Percentiles rank a stretch among this genome's conserved stretches.
These are phyloP conservation scores for Hypoxylon sp. DNA, from an alignment of 2,329 filamentous ascomycete species.

Conservation along the genomic window DNA sequence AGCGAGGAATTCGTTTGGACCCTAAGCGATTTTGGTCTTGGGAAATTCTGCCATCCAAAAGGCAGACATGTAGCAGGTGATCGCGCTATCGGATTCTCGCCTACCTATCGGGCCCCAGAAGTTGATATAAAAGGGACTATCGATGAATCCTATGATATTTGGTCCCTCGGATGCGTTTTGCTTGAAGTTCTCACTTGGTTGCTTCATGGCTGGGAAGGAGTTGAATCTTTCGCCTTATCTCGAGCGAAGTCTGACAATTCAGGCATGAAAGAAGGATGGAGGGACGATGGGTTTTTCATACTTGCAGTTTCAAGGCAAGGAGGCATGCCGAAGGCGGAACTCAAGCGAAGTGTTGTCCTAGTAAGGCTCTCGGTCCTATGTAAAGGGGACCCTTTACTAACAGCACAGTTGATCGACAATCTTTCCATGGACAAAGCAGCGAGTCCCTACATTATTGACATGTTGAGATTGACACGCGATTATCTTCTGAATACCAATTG, in stretches of 20 bases:
- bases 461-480: slow-evolving; percentile 15
- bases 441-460: slow-evolving; percentile 16
- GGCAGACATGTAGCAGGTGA: too few species aligned
- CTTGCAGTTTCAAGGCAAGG: not conserved
- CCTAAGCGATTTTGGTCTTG: slow-evolving; percentile 28
- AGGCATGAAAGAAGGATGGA: not conserved
- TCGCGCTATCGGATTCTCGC: too few species aligned
- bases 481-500: slow-evolving; percentile 29
- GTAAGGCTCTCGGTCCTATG: slow-evolving; percentile 5
- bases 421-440: slow-evolving; percentile 1
- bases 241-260: not conserved
- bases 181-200: slow-evolving; percentile 16
- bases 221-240: slow-evolving; percentile 25
- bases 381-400: slow-evolving; percentile 9
- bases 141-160: too few species aligned
- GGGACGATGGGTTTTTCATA: slow-evolving; percentile 3
- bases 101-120: too few species aligned
- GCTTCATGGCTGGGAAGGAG: slow-evolving; percentile 32
- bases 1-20: not conserved
- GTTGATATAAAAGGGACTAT: too few species aligned
- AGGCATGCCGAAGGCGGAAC: slow-evolving; percentile 1
- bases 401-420: slow-evolving; percentile 12
- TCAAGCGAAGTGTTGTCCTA: slow-evolving; percentile 13
- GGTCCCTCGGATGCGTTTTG: too few species aligned
- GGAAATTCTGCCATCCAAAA: not conserved